Evolutionary conservation across 2,329 filamentous ascomycete genomes (phyloP), one percentile per base, ranked within the genome.

Genomic region (Pseudovirgaria hyperparasitica): DNA sequence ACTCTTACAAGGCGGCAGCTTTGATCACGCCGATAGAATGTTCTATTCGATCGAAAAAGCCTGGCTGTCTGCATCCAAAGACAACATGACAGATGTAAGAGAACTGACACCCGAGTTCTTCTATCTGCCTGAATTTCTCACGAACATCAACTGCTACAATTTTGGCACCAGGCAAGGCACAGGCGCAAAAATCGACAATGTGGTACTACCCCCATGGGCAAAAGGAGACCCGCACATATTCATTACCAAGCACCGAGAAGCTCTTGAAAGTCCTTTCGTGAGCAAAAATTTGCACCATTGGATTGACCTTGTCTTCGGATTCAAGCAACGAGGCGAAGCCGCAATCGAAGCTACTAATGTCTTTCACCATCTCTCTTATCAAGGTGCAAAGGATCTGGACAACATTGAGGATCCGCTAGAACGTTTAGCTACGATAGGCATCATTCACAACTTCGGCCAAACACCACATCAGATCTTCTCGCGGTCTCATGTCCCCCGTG

Each of bases 391-490:
- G 37, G 82, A 98, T 49, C 62, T 98, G 4, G 90, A 98, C 50
- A 76, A 75, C 27, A 96, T 98, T 33, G 73, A 77, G 6, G 87
- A 96, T 46, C 79, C 82, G 1, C 73, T 87, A 30, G 86, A 96
- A 52, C 70, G 85, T 22, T 65, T 85, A 5, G 82, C 87, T 5
- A 87, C 85, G 1, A 94, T 93, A 28, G 84, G 84, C 18, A 92
- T 94, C 40, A 96, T 98, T 42, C 87, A 98, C 55, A 96, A 96
- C 42, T 98, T 98, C 52, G 90, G 90, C 1, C 90, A 98, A 52
- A 98, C 92, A 2, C 90, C 92, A 2, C 81, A 92, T 41, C 92
- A 98, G 50, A 79, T 96, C 10, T 98, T 96, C 50, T 70, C 73
- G 23, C 77, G 78, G 32, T 66, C 79, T 9, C 90, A 98, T 52